Evolutionary conservation across 2,329 filamentous ascomycete species (phyloP).

Genomic region (Neofusicoccum laricinum): DNA sequence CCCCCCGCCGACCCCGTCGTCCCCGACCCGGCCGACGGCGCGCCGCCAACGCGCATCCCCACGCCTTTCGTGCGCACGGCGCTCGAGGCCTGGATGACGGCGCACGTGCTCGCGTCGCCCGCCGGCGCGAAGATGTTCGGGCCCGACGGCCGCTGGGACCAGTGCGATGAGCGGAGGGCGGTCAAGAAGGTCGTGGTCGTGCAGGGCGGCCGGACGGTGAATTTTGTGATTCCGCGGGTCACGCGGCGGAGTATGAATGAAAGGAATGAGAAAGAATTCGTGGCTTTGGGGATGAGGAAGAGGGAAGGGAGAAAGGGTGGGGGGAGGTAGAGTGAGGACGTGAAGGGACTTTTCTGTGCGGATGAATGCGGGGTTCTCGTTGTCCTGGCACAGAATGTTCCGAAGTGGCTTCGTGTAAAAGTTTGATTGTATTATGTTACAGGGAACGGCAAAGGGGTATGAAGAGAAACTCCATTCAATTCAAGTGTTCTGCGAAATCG

Average conservation of each 20-base stretch:
- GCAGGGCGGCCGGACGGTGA: slow-evolving; percentile 65
- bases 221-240: slow-evolving; percentile 58
- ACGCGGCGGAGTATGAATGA: not conserved
- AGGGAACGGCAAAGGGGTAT: no score
- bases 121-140: slow-evolving; percentile 59
- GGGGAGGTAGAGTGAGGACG: not conserved
- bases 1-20: not conserved
- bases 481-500: no score
- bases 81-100: slow-evolving; percentile 60
- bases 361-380: no score
- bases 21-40: no score
- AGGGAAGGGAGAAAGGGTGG: not conserved
- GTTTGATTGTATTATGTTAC: no score
- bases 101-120: slow-evolving; percentile 58
- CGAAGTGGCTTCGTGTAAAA: no score
- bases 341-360: no score
- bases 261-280: not conserved
- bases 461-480: no score
- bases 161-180: slow-evolving; percentile 23
- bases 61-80: slow-evolving; percentile 32
- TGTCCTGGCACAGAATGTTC: no score
- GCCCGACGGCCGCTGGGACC: slow-evolving; percentile 30
- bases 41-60: not conserved
- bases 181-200: slow-evolving; percentile 66
- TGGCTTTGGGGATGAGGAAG: not conserved